Evolutionary conservation across 495 filamentous ascomycete species (phyloP).

Genomic region (Neurospora sp.): DNA sequence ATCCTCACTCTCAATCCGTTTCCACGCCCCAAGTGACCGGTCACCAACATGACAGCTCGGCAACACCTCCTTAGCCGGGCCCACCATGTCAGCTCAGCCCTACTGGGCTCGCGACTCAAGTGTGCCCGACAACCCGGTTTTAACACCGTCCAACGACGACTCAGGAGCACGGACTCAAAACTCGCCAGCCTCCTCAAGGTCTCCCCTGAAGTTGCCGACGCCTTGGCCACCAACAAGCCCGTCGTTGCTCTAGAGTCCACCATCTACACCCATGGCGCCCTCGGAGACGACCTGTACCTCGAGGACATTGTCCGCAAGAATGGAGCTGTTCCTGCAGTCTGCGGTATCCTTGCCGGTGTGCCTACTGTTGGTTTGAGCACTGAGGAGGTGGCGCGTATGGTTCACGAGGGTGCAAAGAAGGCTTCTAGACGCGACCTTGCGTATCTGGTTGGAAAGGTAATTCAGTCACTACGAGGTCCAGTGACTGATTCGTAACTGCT

Average conservation of each 20-base stretch:
- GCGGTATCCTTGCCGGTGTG: slow-evolving; percentile 72
- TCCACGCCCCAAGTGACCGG: neutral
- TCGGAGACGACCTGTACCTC: slow-evolving; percentile 72
- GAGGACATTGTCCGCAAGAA: slow-evolving; percentile 68
- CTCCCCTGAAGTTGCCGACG: slow-evolving; percentile 74
- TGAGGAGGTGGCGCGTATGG: slow-evolving; percentile 61
- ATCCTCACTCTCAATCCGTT: neutral
- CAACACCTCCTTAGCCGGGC: neutral
- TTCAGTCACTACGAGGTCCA: slow-evolving; percentile 2
- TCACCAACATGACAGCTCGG: neutral
- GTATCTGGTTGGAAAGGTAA: slow-evolving; percentile 70
- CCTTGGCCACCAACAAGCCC: slow-evolving; percentile 58
- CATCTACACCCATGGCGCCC: slow-evolving; percentile 66
- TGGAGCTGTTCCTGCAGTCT: slow-evolving; percentile 86
- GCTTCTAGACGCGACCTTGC: slow-evolving; percentile 78
- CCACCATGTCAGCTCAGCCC: neutral
- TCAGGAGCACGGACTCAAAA: slow-evolving; percentile 3
- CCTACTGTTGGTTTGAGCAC: slow-evolving; percentile 66
- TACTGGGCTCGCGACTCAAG: neutral
- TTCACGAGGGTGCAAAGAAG: slow-evolving; percentile 61
- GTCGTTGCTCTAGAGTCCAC: slow-evolving; percentile 90
- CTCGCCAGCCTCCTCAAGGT: slow-evolving; percentile 55
- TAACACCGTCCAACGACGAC: neutral
- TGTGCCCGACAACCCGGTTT: neutral
- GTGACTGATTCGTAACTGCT: slow-evolving; percentile 2